phyloP scores from a whole-genome alignment of 306 rosid species.

The Prunus padus region DNA sequence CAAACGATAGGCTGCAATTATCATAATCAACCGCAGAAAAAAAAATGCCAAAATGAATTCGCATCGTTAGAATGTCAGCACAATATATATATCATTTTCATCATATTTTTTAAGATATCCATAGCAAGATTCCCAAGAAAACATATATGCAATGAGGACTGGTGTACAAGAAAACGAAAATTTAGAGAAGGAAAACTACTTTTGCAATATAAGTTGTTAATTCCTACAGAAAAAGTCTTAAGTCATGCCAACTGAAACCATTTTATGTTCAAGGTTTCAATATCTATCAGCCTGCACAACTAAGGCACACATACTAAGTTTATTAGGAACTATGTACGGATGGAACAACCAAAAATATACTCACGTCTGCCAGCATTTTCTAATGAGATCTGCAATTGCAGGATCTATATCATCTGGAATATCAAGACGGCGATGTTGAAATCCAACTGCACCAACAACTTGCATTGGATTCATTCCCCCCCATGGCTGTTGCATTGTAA shows the following conservation, averaged over 20 bases:
- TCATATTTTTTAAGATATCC: no score
- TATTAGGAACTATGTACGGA: neutral
- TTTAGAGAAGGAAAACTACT: neutral
- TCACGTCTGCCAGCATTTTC: constrained; percentile 96
- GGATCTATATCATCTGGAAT: constrained; percentile 85
- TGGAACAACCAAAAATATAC: constrained; percentile 26
- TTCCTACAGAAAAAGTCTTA: neutral
- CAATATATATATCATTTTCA: no score
- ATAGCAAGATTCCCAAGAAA: no score
- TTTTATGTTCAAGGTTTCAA: neutral
- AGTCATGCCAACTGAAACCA: neutral
- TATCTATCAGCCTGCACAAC: neutral
- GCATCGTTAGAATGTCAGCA: neutral
- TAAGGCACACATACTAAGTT: neutral
- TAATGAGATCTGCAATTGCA: constrained; percentile 67
- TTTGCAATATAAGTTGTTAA: neutral
- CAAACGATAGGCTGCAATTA: constrained; percentile 11
- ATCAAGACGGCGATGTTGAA: constrained; percentile 99
- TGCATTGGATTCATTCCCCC: constrained; percentile 99
- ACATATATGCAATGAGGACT: no score
- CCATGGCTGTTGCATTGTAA: constrained; percentile 94
- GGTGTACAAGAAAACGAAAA: no score
- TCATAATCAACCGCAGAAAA: neutral
- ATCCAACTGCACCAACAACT: constrained; percentile 99
- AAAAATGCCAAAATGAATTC: neutral